These are phyloP conservation scores for Priceomyces melissophilus DNA, from an alignment of 805 yeast species.

Conservation along the genomic window DNA sequence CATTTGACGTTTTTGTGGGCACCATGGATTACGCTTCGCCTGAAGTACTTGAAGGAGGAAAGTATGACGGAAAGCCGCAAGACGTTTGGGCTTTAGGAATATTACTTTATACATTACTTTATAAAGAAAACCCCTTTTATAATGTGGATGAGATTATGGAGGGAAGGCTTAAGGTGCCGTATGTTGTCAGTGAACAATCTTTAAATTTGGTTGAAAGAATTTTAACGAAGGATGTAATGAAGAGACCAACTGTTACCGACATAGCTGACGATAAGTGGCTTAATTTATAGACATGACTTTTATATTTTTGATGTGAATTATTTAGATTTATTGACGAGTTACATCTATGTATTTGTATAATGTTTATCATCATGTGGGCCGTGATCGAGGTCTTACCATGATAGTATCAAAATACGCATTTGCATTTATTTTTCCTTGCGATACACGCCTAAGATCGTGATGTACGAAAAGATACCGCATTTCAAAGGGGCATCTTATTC, in stretches of 20 bases:
- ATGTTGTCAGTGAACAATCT: conserved; percentile 59
- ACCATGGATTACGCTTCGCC: conserved; percentile 98
- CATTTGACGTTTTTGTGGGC: conserved; percentile 96
- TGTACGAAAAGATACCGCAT: too few species aligned
- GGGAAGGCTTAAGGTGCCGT: conserved; percentile 75
- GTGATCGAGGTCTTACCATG: too few species aligned
- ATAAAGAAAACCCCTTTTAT: conserved; percentile 93
- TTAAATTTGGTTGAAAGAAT: conserved; percentile 59
- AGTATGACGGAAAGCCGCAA: conserved; percentile 90
- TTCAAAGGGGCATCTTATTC: too few species aligned
- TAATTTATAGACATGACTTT: conserved; percentile 4
- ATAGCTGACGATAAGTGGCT: conserved; percentile 72
- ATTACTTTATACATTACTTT: conserved; percentile 80
- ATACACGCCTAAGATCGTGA: too few species aligned
- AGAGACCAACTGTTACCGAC: conserved; percentile 72
- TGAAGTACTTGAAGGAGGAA: conserved; percentile 83
- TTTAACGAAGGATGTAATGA: conserved; percentile 60
- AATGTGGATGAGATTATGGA: conserved; percentile 95
- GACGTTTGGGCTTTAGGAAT: conserved; percentile 98
- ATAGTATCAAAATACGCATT: too few species aligned
- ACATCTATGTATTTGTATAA: too few species aligned
- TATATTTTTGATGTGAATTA: too few species aligned
- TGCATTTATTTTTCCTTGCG: too few species aligned
- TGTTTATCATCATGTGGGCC: too few species aligned
- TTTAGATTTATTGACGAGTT: too few species aligned